Evolutionary conservation across 768 basidiomycete genomes (phyloP).

Genomic region (Mycena galopus): DNA sequence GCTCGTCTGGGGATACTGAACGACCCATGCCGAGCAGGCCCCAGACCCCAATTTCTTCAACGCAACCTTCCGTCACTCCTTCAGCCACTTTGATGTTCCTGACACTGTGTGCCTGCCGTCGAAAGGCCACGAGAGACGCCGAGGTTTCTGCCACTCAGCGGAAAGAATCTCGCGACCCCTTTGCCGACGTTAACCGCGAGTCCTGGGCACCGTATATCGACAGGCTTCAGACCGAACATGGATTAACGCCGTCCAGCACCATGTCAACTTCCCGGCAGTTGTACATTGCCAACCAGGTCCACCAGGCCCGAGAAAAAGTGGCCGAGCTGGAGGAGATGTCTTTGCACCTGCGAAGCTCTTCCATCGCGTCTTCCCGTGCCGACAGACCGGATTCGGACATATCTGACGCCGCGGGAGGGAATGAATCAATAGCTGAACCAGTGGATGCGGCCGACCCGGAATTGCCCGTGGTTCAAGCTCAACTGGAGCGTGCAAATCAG

Average conservation of each 20-base stretch:
- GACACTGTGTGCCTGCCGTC: too few relatives aligned
- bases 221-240: background rate
- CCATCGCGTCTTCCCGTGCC: background rate
- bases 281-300: constrained; percentile 19
- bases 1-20: too few relatives aligned
- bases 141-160: background rate
- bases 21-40: too few relatives aligned
- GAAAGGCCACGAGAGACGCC: too few relatives aligned
- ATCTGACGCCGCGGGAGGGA: background rate
- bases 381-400: background rate
- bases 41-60: too few relatives aligned
- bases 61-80: too few relatives aligned
- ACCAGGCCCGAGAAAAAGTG: constrained; percentile 14
- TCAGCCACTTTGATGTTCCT: too few relatives aligned
- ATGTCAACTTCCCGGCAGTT: constrained; percentile 11
- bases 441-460: too few relatives aligned
- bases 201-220: background rate
- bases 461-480: too few relatives aligned
- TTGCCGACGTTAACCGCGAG: background rate
- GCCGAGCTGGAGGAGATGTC: constrained; percentile 22
- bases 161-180: background rate
- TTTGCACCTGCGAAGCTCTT: constrained; percentile 1
- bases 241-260: too few relatives aligned
- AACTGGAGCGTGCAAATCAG: too few relatives aligned
- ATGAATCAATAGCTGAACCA: too few relatives aligned